Conservation (phyloP, 176 grass and related monocot genomes). For the Ensete glaucum region DNA sequence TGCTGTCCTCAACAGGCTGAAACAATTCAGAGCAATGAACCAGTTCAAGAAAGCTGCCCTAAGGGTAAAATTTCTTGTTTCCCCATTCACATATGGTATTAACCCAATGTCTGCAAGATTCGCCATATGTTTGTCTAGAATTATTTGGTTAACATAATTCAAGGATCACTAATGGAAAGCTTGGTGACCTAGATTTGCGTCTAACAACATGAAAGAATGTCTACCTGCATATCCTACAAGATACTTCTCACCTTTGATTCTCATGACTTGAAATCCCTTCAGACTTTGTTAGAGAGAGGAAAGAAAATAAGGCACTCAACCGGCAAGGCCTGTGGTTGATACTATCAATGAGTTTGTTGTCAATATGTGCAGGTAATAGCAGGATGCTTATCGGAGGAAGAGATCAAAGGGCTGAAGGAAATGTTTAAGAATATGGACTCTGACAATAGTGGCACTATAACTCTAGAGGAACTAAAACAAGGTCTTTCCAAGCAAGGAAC, state of each 20-base stretch:
- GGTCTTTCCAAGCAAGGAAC: neutral
- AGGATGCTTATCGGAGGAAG: constrained; percentile 8
- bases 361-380: neutral
- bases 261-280: too few species aligned
- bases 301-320: too few species aligned
- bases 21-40: constrained; percentile 81
- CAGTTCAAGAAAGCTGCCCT: constrained; percentile 85
- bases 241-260: too few species aligned
- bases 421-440: constrained; percentile 13
- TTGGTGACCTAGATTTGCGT: too few species aligned
- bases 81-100: neutral
- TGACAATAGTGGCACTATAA: constrained; percentile 9
- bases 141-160: too few species aligned
- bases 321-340: neutral
- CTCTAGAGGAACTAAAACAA: constrained; percentile 2
- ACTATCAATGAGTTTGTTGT: neutral
- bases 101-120: neutral
- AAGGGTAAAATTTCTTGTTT: constrained; percentile 29
- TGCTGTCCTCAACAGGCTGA: constrained; percentile 69
- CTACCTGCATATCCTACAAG: too few species aligned
- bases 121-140: too few species aligned
- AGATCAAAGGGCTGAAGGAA: constrained; percentile 8
- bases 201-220: too few species aligned
- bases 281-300: too few species aligned
- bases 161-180: too few species aligned